A percentile compares a stretch with the other conserved stretches of the same genome.
Evolutionary conservation across 2,329 filamentous ascomycete species (phyloP).

Genomic region (Colletotrichum neosansevieriae): DNA sequence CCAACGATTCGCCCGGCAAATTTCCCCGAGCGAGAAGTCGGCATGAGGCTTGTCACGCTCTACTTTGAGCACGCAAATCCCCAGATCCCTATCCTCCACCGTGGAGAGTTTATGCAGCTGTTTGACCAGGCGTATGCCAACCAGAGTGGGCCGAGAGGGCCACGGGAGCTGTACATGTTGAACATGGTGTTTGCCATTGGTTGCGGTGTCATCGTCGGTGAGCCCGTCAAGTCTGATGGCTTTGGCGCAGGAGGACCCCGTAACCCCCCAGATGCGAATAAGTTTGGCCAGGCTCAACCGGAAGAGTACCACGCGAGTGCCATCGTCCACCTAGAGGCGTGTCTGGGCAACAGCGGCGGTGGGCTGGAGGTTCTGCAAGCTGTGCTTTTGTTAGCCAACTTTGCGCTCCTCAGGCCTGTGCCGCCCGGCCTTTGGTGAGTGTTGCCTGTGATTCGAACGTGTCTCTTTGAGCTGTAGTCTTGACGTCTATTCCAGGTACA

Average conservation of each 20-base stretch:
- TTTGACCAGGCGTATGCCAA: constrained; percentile 84
- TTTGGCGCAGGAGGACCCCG: constrained; percentile 47
- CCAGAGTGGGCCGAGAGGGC: constrained; percentile 74
- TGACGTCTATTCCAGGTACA: constrained; percentile 69
- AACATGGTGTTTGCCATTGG: constrained; percentile 99
- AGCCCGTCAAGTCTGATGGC: constrained; percentile 64
- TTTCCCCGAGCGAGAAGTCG: constrained; percentile 84
- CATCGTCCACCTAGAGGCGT: constrained; percentile 90
- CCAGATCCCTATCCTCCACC: constrained; percentile 92
- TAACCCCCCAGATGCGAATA: constrained; percentile 45
- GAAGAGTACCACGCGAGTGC: constrained; percentile 97
- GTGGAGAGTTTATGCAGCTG: constrained; percentile 88
- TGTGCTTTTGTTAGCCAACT: constrained; percentile 90
- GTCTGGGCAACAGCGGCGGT: constrained; percentile 86
- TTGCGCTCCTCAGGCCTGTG: constrained; percentile 90
- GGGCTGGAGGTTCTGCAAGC: constrained; percentile 93
- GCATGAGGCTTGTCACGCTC: constrained; percentile 77
- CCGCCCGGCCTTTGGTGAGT: constrained; percentile 87
- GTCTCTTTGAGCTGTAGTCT: not conserved
- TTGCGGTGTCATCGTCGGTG: constrained; percentile 87
- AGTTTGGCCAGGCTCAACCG: constrained; percentile 74
- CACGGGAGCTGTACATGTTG: constrained; percentile 89
- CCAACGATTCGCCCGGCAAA: constrained; percentile 87
- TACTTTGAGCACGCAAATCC: constrained; percentile 98
- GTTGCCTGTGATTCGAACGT: not conserved